Base-by-base conservation (phyloP, 2,329 filamentous ascomycete species). In the Zelopaecilomyces penicillatus region DNA sequence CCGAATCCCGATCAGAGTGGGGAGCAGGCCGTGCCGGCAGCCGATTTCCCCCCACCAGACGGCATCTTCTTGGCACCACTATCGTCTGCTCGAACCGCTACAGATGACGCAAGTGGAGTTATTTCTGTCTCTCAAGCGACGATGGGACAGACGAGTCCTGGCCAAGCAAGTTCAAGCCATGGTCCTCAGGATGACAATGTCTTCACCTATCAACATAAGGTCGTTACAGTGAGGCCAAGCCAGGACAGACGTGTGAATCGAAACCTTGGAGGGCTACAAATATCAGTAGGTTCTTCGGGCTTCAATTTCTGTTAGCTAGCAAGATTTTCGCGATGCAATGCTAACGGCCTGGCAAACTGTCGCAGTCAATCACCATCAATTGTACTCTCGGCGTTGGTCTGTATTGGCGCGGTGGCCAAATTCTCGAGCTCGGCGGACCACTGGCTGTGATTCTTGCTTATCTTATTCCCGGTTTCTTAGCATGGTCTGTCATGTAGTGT, bases 401-500 rank as follows among this genome's bases (percentile, higher is more conserved):
- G 6, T 61, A 59, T 47, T 60, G 57, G 57, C 51, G 57, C 34
- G 54, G 58, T 26, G 55, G 59, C 5, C 52, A 57, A 41, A 53
- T 60, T 30, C 52, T 62, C 7, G 51, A 59, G 38, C 44, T 58
- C 5, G 56, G 58, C 2, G 57, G 58, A 2, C 54, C 51, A 5
- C 45, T 60, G 5, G 54, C 54, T 6, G 53, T 58, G 5, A 45
- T 60, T 10, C 37, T 60, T n/a, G 52, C 57, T 3, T 61, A 58
- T 27, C 38, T 60, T n/a, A 39, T 57, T 2, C 46, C 59, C 4
- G 59, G 59, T 7, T 28, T 58, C 34, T 42, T 61, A 6, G 52
- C 57, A 7, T 60, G 57, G 57, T 51, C 52, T 27, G 57, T 60
- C n/a, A 61, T 57, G 54, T 57, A 61, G 38, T 60, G 56, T 42